Evolutionary conservation across 345 rosid species (phyloP), one percentile per base, ranked within the genome.

Genomic region (Firmiana major): DNA sequence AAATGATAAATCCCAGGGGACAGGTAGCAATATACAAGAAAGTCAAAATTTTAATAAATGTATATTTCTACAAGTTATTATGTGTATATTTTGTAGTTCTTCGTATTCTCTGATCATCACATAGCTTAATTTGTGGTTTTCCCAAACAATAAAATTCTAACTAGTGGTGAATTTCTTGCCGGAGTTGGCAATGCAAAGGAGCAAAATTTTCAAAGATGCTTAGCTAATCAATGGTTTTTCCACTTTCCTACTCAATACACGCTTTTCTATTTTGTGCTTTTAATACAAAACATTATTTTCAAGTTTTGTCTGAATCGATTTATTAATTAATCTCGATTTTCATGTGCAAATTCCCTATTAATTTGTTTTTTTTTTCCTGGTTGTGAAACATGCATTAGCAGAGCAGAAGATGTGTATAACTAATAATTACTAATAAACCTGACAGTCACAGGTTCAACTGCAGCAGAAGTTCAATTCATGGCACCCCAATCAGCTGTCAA

Each of bases 151-250:
- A 55, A 55, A 55, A 55, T 7, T 51, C 1, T 53, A 53, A 21
- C 1, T n/a, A 43, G 15, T 16, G 43, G 26, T 71, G 11, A 49
- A 17, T 49, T 70, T 22, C 22, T 71, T 34, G 63, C 15, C 6
- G 31, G 17, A 51, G 36, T 71, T 51, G 43, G 21, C 75, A 46
- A 71, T 28, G 45, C 36, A 12, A 12, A 68, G 57, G 58, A 48
- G 62, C 62, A 53, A 34, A 16, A 53, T 53, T 71, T 53, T 71
- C 75, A 71, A 71, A 71, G 75, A 53, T 71, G 19, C 75, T 71
- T 15, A 53, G 63, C 75, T 31, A 71, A 71, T 71, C 75, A 53
- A 11, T 49, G 31, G 3, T 51, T 34, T 71, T 31, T 28, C 15
- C 19, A 71, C 63, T 53, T 58, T 58, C 16, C 28, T 31, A 58